A percentile compares a stretch with the other conserved stretches of the same genome.
Conservation (phyloP, 164 flowering plant species). For the Saururus chinensis region DNA sequence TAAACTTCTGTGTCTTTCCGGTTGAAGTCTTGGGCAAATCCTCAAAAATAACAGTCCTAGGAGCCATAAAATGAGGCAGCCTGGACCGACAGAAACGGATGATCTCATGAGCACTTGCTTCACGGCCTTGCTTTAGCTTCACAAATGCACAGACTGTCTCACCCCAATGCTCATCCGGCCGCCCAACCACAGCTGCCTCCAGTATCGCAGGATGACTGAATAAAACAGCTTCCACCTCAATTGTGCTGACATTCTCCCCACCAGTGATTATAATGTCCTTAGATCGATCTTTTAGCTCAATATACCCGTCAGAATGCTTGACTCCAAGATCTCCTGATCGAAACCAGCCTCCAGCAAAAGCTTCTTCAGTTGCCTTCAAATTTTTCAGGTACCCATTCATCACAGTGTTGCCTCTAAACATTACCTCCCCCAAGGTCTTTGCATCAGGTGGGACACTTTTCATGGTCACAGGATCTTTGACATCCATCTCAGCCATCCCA, state of each 20-base stretch:
- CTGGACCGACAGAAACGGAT: constrained; percentile 31
- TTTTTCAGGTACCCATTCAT: constrained; percentile 62
- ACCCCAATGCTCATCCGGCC: constrained; percentile 26
- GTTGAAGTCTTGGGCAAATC: constrained; percentile 49
- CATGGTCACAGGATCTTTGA: constrained; percentile 52
- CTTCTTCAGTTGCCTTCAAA: constrained; percentile 30
- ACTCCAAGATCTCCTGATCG: constrained; percentile 52
- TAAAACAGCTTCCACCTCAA: constrained; percentile 54
- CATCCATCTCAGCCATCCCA: constrained; percentile 42
- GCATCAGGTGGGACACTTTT: constrained; percentile 52
- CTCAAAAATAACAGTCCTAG: constrained; percentile 35
- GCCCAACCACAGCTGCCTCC: constrained; percentile 68
- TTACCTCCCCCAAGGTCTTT: constrained; percentile 58
- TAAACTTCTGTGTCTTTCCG: constrained; percentile 60
- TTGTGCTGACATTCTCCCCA: constrained; percentile 38
- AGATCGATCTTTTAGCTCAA: constrained; percentile 49
- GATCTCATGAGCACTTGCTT: constrained; percentile 27
- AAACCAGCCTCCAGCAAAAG: constrained; percentile 57
- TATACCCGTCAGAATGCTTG: constrained; percentile 34
- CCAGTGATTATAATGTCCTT: constrained; percentile 35
- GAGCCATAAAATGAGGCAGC: constrained; percentile 50
- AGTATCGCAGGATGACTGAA: constrained; percentile 37
- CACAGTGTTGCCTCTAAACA: constrained; percentile 61
- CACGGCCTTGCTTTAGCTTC: constrained; percentile 32
- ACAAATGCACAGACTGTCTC: constrained; percentile 61